phyloP scores from a whole-genome alignment of 371 early-diverging fungal species.

The Cokeromyces recurvatus region DNA sequence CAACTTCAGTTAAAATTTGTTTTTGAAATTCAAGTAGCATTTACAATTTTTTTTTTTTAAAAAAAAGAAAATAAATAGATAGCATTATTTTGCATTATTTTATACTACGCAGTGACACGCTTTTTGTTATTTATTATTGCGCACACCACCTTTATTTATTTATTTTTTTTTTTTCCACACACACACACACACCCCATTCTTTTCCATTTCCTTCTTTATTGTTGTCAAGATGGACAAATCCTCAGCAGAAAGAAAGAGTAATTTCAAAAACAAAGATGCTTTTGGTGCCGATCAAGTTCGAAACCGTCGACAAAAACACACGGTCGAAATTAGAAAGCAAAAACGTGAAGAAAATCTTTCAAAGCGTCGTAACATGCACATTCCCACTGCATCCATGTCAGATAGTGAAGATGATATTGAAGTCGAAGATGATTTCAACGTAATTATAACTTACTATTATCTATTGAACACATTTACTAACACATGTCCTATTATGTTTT shows the following conservation, averaged over 20 bases:
- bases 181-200: too few relatives aligned
- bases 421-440: slow-evolving; percentile 44
- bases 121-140: too few relatives aligned
- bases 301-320: slow-evolving; percentile 37
- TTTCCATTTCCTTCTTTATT: too few relatives aligned
- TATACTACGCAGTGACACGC: too few relatives aligned
- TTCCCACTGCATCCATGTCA: slow-evolving; percentile 46
- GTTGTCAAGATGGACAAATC: slow-evolving; percentile 20
- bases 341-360: slow-evolving; percentile 93
- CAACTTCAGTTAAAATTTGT: slow-evolving; percentile 63
- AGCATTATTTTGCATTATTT: too few relatives aligned
- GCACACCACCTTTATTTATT: too few relatives aligned
- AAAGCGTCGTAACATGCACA: slow-evolving; percentile 86
- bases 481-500: too few relatives aligned
- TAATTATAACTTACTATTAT: slow-evolving; percentile 22
- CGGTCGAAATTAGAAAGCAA: slow-evolving; percentile 91
- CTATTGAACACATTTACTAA: not conserved
- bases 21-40: slow-evolving; percentile 62
- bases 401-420: slow-evolving; percentile 82
- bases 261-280: slow-evolving; percentile 34
- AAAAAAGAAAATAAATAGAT: too few relatives aligned
- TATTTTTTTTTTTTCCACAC: too few relatives aligned
- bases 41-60: too few relatives aligned
- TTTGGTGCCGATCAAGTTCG: slow-evolving; percentile 35
- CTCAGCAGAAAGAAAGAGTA: slow-evolving; percentile 24